phyloP scores from a whole-genome alignment of 306 rosid species.

The Neltuma alba region DNA sequence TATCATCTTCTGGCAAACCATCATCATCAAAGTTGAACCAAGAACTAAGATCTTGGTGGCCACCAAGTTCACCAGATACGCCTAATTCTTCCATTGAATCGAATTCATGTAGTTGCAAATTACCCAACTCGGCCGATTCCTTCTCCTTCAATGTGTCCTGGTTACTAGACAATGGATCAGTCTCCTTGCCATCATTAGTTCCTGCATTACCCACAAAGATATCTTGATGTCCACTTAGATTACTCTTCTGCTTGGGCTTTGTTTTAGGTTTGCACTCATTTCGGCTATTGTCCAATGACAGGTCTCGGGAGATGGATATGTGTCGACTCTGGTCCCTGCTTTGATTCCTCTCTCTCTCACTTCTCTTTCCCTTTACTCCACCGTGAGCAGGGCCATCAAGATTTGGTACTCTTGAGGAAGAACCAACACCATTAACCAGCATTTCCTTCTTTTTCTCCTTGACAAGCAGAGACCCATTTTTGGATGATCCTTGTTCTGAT shows the following conservation, averaged over 20 bases:
- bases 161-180: constrained; percentile 28
- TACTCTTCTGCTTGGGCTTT: constrained; percentile 61
- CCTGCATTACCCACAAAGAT: constrained; percentile 37
- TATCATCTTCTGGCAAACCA: constrained; percentile 73
- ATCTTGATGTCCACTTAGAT: constrained; percentile 42
- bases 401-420: constrained; percentile 61
- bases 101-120: constrained; percentile 48
- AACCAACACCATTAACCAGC: constrained; percentile 63
- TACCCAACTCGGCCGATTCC: constrained; percentile 40
- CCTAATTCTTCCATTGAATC: constrained; percentile 67
- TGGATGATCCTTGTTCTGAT: constrained; percentile 61
- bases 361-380: constrained; percentile 36
- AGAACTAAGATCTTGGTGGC: constrained; percentile 65
- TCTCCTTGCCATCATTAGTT: constrained; percentile 35
- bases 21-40: constrained; percentile 90
- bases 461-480: constrained; percentile 54
- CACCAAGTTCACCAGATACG: constrained; percentile 53
- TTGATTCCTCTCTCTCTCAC: constrained; percentile 67
- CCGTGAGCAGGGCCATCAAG: constrained; percentile 35
- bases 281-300: constrained; percentile 53
- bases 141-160: constrained; percentile 39
- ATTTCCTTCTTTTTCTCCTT: constrained; percentile 76
- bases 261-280: constrained; percentile 58
- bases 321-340: constrained; percentile 50
- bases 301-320: constrained; percentile 43